Base-by-base conservation (phyloP, 2,329 filamentous ascomycete species). In the Aaosphaeria arxii region DNA sequence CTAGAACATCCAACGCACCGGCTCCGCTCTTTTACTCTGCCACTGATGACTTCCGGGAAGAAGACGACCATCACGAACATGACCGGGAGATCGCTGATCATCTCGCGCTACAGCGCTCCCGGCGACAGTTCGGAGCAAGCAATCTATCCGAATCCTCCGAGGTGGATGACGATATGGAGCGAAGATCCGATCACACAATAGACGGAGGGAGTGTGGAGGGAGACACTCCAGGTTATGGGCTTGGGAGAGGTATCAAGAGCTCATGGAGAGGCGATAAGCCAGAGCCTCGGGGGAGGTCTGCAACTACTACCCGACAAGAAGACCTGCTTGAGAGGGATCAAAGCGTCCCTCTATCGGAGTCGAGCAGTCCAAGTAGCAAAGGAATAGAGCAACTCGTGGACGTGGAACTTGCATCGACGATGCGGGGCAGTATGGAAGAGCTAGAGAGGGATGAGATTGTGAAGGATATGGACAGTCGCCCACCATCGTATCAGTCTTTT, bases 11-110 rank as follows among this genome's bases (percentile, higher is more conserved):
- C 4, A 78, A 83, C 40, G 86, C 89, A 49, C 88, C 91, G 57
- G 91, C 92, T 7, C 94, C 94, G 47, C 78, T 99, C n/a, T 97
- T 99, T 70, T 91, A 94, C 71, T 95, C 90, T 63, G 86, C 89
- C 4, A 83, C 91, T 11, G 91, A 96, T 68, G 90, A 95, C 64
- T 94, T 95, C 55, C 85, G 88, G 52, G 91, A 96, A 71, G 89
- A 95, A 64, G 91, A 96, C 54, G 92, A 97, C 52, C 91, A 94
- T 67, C 87, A 89, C 60, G 91, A 96, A 71, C 86, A 89, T 60
- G 89, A 95, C 60, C 79, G 91, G 46, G 92, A 97, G 65, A 89
- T 92, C 32, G 91, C 91, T n/a, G 94, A 97, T 71, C 85, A 94
- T 57, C 95, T 91, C 71, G 92, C 92, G 5, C 76, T 99, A 48